Base-by-base conservation (phyloP, 805 yeast genomes). In the Lipomyces japonicus region DNA sequence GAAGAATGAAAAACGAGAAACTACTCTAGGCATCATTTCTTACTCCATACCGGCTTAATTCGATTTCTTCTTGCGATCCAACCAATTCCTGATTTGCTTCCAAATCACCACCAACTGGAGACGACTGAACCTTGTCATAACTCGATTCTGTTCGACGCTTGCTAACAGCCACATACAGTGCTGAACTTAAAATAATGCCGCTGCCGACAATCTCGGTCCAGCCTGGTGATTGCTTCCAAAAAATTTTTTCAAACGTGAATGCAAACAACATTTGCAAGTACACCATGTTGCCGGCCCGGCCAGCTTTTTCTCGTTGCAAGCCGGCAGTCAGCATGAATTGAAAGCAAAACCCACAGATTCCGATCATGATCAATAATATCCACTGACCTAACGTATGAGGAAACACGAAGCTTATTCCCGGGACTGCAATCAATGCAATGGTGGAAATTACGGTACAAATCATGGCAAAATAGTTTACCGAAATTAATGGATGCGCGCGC, bases 251-350 rank as follows among this genome's bases (percentile, higher is more conserved):
- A 79, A 90, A 82, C 28, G 84, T 50, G 16, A 87, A 69, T 0
- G 96, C 91, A 68, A 83, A 87, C 1, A 89, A 69, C 74, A 89
- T 75, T 62, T 82, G 86, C 1, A 89, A 75, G 64, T 90, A 90
- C 1, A 77, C 70, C 79, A 87, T 81, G 53, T 86, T 74, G 10
- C 90, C 75, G 0, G 89, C 86, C 49, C 85, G 75, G 3, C 88
- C 80, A 0, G 96, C 95, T 52, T 74, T 75, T 55, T 86, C 95
- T 47, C 86, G 72, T 65, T 87, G 95, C 44, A 89, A 76, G 0
- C 96, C 96, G 6, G 86, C 80, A 0, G 96, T 86, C 42, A 86
- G 67, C 32, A 82, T 69, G 61, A 81, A 82, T 65, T 90, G 96
- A 82, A 84, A 84, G 52, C 81, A 68, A 66, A 89, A 90, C 0